These are phyloP conservation scores for Polytrichum commune DNA, from an alignment of 225 moss, liverwort and hornwort species.

Conservation along the genomic window DNA sequence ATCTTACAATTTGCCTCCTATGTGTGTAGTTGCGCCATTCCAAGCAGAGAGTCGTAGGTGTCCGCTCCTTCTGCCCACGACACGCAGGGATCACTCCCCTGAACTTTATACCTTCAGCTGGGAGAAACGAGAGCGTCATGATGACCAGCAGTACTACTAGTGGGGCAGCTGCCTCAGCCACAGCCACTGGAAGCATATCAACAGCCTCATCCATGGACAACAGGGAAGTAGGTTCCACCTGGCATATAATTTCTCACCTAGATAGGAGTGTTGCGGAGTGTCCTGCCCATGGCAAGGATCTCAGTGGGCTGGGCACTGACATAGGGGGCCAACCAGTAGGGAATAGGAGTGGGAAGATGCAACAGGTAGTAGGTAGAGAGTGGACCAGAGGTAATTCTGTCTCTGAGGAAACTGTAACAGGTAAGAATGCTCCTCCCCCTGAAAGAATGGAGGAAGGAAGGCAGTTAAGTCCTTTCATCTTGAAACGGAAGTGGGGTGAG, in stretches of 20 bases:
- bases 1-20: constrained; percentile 10
- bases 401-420: constrained; percentile 3
- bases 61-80: constrained; percentile 65
- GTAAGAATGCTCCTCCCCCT: background rate
- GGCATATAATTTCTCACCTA: constrained; percentile 14
- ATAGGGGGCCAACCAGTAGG: constrained; percentile 11
- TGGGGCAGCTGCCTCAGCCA: constrained; percentile 33
- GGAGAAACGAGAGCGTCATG: constrained; percentile 23
- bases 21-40: constrained; percentile 60
- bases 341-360: constrained; percentile 15
- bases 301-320: constrained; percentile 12
- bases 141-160: constrained; percentile 34
- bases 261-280: constrained; percentile 10
- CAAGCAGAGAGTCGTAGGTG: constrained; percentile 57
- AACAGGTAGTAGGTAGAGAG: constrained; percentile 15
- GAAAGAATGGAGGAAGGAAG: background rate
- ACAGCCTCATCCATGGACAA: constrained; percentile 41
- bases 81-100: constrained; percentile 45
- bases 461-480: constrained; percentile 21
- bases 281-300: constrained; percentile 12
- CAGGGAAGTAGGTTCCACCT: constrained; percentile 24
- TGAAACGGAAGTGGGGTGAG: constrained; percentile 44
- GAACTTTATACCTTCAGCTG: constrained; percentile 18
- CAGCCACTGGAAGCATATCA: constrained; percentile 49
- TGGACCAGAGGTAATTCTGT: constrained; percentile 19